Evolutionary conservation across 257 asterid genomes (phyloP).

Genomic region (Orobanche coerulescens): DNA sequence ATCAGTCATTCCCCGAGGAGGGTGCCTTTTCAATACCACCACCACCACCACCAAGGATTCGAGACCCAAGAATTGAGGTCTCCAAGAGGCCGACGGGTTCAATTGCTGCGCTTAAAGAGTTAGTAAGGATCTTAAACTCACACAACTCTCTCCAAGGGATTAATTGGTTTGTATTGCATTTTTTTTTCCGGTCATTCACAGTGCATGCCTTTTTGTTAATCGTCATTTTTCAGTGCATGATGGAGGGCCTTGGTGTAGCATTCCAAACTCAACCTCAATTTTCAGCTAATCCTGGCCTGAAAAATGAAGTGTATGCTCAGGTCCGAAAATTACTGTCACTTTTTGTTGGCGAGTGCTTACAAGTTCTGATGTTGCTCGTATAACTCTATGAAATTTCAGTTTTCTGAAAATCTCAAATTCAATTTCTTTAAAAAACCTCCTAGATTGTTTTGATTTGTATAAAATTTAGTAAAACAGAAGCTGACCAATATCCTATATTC

Average conservation of each 20-base stretch:
- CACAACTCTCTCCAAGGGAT: slow-evolving; percentile 3
- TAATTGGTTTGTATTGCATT: slow-evolving; percentile 2
- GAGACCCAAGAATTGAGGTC: slow-evolving; percentile 59
- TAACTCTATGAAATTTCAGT: slow-evolving; percentile 3
- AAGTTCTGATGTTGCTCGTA: background rate
- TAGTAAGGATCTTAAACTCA: slow-evolving; percentile 38
- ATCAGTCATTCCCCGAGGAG: slow-evolving; percentile 54
- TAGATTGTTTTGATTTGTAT: background rate
- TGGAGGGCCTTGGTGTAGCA: slow-evolving; percentile 66
- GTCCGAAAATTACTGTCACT: slow-evolving; percentile 31
- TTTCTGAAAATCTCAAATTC: slow-evolving; percentile 1
- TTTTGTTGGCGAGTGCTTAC: background rate
- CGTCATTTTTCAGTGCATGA: slow-evolving; percentile 47
- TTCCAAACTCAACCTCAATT: slow-evolving; percentile 81
- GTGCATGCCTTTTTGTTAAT: slow-evolving; percentile 5
- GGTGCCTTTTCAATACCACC: slow-evolving; percentile 38
- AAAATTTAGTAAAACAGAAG: background rate
- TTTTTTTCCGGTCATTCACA: slow-evolving; percentile 12
- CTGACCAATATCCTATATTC: background rate
- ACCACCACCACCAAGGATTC: slow-evolving; percentile 36
- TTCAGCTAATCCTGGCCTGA: slow-evolving; percentile 57
- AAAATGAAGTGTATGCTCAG: slow-evolving; percentile 76
- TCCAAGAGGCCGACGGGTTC: slow-evolving; percentile 60
- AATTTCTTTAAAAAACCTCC: background rate
- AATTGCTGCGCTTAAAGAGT: slow-evolving; percentile 63